Conservation (phyloP, 2,329 filamentous ascomycete species). For the Diaporthe citrichinensis region DNA sequence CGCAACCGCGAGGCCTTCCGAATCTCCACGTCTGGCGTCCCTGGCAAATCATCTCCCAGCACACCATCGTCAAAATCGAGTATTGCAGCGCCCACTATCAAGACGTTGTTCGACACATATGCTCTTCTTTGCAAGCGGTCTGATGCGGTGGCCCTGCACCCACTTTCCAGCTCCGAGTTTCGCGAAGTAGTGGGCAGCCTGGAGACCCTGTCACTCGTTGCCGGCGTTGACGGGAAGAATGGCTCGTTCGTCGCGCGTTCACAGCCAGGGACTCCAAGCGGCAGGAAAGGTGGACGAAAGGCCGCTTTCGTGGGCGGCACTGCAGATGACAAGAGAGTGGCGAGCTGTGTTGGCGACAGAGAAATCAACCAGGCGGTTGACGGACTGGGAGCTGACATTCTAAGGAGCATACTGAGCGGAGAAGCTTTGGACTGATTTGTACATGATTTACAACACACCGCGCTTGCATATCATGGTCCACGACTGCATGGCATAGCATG, state of each 20-base stretch:
- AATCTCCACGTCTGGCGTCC: constrained; percentile 53
- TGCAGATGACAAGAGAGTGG: constrained; percentile 82
- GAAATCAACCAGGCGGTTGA: constrained; percentile 82
- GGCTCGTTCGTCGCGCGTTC: constrained; percentile 70
- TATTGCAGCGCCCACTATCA: constrained; percentile 81
- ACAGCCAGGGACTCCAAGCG: constrained; percentile 76
- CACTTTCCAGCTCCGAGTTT: constrained; percentile 92
- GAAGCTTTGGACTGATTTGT: constrained; percentile 67
- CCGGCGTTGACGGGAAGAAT: constrained; percentile 76
- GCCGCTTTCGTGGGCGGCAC: constrained; percentile 63
- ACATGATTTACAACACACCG: not conserved
- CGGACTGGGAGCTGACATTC: constrained; percentile 71
- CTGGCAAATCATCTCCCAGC: constrained; percentile 23
- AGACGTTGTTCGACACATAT: constrained; percentile 88
- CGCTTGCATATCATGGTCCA: constrained; percentile 19
- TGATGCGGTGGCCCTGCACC: constrained; percentile 80
- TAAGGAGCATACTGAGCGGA: constrained; percentile 73
- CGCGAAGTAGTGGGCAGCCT: constrained; percentile 91
- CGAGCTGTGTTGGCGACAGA: constrained; percentile 83
- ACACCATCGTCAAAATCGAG: constrained; percentile 73
- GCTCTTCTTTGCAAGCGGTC: constrained; percentile 86
- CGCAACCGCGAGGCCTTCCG: constrained; percentile 69
- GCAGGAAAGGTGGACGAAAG: constrained; percentile 68
- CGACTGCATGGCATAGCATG: constrained; percentile 26
- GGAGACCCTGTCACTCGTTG: constrained; percentile 88